Conservation (phyloP, 2,329 filamentous ascomycete species). For the Fusarium nygamai region DNA sequence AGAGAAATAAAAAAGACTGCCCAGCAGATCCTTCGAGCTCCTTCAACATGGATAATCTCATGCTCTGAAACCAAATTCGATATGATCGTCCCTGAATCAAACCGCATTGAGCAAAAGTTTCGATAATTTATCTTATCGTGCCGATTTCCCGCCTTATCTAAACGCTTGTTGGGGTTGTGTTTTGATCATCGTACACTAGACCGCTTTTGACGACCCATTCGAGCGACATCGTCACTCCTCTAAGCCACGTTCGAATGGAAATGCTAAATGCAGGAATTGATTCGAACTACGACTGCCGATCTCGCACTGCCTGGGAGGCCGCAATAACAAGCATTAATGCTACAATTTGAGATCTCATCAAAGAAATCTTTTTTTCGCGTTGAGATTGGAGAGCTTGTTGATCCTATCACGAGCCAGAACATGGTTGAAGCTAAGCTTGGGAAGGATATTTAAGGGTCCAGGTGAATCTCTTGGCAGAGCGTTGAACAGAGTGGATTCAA, state of each 20-base stretch:
- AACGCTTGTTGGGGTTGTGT: not conserved
- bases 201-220: not conserved
- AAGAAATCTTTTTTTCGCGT: not conserved
- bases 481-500: not conserved
- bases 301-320: not conserved
- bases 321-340: not conserved
- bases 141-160: slow-evolving; percentile 9
- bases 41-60: not conserved
- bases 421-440: not conserved
- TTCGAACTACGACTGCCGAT: not conserved
- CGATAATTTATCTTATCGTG: not conserved
- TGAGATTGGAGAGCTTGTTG: not conserved
- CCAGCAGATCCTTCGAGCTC: not conserved
- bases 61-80: not conserved
- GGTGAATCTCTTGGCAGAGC: not conserved
- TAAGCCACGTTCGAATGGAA: slow-evolving; percentile 9
- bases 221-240: not conserved
- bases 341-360: not conserved
- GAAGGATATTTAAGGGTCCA: not conserved
- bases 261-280: not conserved
- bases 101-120: not conserved
- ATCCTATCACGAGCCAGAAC: not conserved
- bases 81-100: not conserved
- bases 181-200: not conserved
- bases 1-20: not conserved